Percentiles rank a stretch among this genome's conserved stretches.
Conservation (phyloP, 768 basidiomycete genomes). For the Pholiota molesta region DNA sequence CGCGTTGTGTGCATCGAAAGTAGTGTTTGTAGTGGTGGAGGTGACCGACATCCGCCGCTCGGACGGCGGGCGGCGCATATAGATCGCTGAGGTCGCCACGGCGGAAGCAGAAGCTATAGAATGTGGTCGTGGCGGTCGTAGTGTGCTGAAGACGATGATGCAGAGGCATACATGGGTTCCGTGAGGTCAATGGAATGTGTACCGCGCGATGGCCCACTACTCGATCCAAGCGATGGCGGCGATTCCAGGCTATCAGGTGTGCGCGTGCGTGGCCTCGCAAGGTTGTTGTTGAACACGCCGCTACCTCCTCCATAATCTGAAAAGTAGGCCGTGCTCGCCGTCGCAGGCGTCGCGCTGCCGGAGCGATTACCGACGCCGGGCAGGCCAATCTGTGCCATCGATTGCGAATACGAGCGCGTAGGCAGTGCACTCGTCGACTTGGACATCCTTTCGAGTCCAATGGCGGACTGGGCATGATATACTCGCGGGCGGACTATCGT, state of each 20-base stretch:
- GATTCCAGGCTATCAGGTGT: conserved; percentile 58
- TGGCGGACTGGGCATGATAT: conserved; percentile 79
- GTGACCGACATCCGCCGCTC: conserved; percentile 39
- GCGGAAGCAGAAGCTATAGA: conserved; percentile 6
- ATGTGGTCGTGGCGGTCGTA: conserved; percentile 9
- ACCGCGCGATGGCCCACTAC: conserved; percentile 7
- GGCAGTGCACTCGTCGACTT: conserved; percentile 26
- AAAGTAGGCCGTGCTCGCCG: conserved; percentile 1
- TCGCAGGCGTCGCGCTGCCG: conserved; percentile 23
- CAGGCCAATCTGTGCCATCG: conserved; percentile 17
- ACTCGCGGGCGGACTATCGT: conserved; percentile 84
- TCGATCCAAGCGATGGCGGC: conserved; percentile 26
- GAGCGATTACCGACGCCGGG: background rate
- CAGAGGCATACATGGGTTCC: background rate
- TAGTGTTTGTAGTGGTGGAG: conserved; percentile 9
- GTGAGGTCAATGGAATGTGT: conserved; percentile 6
- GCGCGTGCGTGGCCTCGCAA: conserved; percentile 29
- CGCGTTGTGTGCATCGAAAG: background rate
- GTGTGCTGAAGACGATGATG: conserved; percentile 5
- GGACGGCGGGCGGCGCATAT: conserved; percentile 23
- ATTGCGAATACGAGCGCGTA: conserved; percentile 18
- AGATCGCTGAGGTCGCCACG: conserved; percentile 13
- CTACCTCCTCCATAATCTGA: background rate
- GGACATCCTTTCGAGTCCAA: conserved; percentile 36
- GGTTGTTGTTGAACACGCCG: background rate